Conservation (phyloP, 306 rosid genomes). For the Castanea crenata region DNA sequence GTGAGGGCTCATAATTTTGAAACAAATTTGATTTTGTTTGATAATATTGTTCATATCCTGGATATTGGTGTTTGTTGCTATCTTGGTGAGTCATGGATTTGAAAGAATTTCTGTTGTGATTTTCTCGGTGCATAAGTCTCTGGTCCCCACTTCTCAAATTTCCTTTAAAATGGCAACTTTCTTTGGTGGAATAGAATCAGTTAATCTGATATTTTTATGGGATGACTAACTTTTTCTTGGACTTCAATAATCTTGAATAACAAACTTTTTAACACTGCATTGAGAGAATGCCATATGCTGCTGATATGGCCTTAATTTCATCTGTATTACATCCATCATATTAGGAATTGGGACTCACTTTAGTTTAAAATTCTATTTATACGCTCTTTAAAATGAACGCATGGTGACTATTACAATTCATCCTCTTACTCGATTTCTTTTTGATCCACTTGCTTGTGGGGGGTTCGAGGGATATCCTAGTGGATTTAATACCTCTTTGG, state of each 20-base stretch:
- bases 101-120: not conserved
- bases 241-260: not conserved
- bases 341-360: not conserved
- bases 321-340: not conserved
- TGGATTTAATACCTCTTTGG: too few relatives aligned
- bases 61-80: not conserved
- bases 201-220: not conserved
- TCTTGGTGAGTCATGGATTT: not conserved
- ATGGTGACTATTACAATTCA: not conserved
- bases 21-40: not conserved
- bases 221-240: not conserved
- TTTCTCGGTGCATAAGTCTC: not conserved
- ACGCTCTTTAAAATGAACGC: not conserved
- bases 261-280: not conserved
- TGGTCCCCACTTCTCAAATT: constrained; percentile 3
- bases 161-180: not conserved
- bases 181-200: not conserved
- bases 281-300: not conserved
- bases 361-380: not conserved
- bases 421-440: not conserved
- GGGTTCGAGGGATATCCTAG: too few relatives aligned
- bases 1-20: not conserved
- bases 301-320: not conserved
- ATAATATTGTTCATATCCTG: not conserved
- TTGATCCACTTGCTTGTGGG: not conserved